Percentiles rank a stretch among this genome's conserved stretches.
phyloP scores from a whole-genome alignment of 2,329 filamentous ascomycete species.

The Cytospora chrysosperma region DNA sequence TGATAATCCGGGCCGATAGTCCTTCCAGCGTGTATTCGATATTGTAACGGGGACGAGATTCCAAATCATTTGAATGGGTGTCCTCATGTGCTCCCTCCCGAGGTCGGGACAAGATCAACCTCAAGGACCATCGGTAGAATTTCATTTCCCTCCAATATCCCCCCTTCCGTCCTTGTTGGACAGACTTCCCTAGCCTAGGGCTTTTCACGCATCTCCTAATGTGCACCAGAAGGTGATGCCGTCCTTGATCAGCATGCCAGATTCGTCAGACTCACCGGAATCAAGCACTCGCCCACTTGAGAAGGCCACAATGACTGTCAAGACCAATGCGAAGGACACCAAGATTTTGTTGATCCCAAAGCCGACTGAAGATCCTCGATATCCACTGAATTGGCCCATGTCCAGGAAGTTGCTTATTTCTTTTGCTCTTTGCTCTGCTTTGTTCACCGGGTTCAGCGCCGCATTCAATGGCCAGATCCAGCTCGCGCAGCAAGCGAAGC shows the following conservation, averaged over 20 bases:
- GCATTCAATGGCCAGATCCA: slow-evolving; percentile 38
- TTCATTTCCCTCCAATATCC: neutral
- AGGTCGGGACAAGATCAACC: neutral
- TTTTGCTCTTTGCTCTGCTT: slow-evolving; percentile 35
- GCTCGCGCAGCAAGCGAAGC: slow-evolving; percentile 34
- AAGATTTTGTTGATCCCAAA: slow-evolving; percentile 39
- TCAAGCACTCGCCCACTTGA: neutral
- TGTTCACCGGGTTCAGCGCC: slow-evolving; percentile 37
- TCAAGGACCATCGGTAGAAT: neutral
- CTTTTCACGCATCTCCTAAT: neutral
- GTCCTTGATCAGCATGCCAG: neutral
- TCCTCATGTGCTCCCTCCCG: no score
- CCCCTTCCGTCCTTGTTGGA: neutral
- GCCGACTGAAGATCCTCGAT: slow-evolving; percentile 34
- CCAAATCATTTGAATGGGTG: neutral
- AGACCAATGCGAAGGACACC: neutral
- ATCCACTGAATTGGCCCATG: slow-evolving; percentile 37
- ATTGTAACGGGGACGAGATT: neutral
- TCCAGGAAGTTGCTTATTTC: slow-evolving; percentile 34
- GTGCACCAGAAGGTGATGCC: neutral
- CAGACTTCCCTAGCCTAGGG: neutral
- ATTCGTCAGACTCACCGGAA: neutral
- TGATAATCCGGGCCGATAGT: neutral
- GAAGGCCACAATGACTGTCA: neutral
- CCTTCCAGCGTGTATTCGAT: neutral